phyloP scores from a whole-genome alignment of 2,329 filamentous ascomycete genomes.

The Dactylellina leptospora region DNA sequence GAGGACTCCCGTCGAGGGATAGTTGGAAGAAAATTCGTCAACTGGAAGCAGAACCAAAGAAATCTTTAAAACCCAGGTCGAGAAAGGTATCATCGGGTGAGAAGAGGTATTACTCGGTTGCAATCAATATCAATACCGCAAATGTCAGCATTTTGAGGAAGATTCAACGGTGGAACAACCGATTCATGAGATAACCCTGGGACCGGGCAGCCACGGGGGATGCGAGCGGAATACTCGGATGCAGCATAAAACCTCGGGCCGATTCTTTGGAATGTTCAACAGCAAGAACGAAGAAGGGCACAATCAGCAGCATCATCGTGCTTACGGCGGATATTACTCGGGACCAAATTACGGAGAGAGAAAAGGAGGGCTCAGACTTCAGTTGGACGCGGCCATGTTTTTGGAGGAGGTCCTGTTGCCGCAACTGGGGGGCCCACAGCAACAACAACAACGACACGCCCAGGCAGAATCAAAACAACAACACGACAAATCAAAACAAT shows the following conservation, averaged over 20 bases:
- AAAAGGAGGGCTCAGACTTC: background rate
- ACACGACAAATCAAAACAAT: slow-evolving; percentile 10
- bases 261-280: slow-evolving; percentile 36
- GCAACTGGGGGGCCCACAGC: slow-evolving; percentile 20
- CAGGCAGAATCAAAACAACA: slow-evolving; percentile 32
- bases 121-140: background rate
- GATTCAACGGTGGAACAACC: no score
- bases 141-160: background rate
- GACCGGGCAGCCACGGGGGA: slow-evolving; percentile 20
- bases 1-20: slow-evolving; percentile 2
- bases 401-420: background rate
- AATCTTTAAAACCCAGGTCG: background rate
- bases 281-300: slow-evolving; percentile 17
- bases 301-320: background rate
- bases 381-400: background rate
- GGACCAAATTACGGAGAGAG: background rate
- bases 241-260: slow-evolving; percentile 41
- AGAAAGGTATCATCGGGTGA: background rate
- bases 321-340: background rate
- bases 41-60: background rate
- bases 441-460: slow-evolving; percentile 30
- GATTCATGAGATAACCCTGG: slow-evolving; percentile 13
- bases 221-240: slow-evolving; percentile 14
- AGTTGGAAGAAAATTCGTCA: background rate
- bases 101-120: background rate